Conservation (phyloP, 2,329 filamentous ascomycete species). For the Paracorniculantispora psalliotae region DNA sequence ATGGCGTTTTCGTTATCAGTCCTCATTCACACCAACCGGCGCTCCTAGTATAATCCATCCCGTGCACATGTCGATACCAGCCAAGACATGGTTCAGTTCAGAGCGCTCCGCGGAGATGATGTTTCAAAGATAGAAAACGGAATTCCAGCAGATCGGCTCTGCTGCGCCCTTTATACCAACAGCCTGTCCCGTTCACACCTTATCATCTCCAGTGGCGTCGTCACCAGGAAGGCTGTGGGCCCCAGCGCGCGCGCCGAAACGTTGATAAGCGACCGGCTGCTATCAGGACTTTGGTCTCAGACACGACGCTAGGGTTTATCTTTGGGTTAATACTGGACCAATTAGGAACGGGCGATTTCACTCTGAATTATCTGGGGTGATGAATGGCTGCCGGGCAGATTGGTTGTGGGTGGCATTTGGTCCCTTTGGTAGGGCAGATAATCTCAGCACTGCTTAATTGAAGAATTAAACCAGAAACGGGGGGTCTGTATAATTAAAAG, state of each 20-base stretch:
- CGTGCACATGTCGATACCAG: not conserved
- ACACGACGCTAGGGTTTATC: not conserved
- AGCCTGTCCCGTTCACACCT: no score
- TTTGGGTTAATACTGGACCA: not conserved
- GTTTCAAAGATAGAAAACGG: constrained; percentile 16
- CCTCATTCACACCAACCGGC: not conserved
- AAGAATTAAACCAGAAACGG: no score
- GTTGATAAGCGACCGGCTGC: constrained; percentile 5
- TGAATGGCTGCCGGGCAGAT: no score
- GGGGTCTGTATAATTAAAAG: no score
- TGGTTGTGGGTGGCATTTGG: no score
- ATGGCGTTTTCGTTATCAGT: no score
- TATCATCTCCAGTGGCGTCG: constrained; percentile 2
- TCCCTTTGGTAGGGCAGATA: no score
- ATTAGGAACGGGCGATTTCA: not conserved
- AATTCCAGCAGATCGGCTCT: not conserved
- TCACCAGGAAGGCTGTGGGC: not conserved
- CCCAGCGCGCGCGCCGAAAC: not conserved
- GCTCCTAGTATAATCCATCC: no score
- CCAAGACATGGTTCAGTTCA: not conserved
- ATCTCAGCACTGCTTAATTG: no score
- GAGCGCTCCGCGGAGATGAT: constrained; percentile 16
- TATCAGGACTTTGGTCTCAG: not conserved
- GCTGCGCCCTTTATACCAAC: constrained; percentile 1
- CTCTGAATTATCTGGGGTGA: not conserved